These are phyloP conservation scores for Solanum ossicruentum DNA, from an alignment of 257 asterid species.

Conservation along the genomic window DNA sequence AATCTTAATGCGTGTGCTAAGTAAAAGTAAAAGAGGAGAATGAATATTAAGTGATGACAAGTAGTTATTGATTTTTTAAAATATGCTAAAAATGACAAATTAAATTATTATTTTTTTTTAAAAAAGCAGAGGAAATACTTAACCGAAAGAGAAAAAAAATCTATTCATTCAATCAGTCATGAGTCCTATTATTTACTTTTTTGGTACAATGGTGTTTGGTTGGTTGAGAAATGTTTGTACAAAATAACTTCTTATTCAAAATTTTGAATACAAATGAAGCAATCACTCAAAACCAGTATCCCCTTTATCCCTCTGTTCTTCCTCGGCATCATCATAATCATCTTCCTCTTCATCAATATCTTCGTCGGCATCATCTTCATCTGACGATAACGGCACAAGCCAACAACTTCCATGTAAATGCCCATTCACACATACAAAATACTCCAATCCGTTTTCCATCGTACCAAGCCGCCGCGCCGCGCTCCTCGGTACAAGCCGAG, in stretches of 20 bases:
- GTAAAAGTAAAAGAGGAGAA: too few relatives aligned
- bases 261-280: not conserved
- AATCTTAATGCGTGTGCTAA: too few relatives aligned
- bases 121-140: too few relatives aligned
- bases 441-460: conserved; percentile 50
- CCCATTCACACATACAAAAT: conserved; percentile 75
- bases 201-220: not conserved
- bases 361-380: not conserved
- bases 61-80: too few relatives aligned
- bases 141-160: not conserved
- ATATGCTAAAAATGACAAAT: too few relatives aligned
- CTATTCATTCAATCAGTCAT: not conserved
- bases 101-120: too few relatives aligned
- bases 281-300: not conserved
- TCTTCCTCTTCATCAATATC: too few relatives aligned
- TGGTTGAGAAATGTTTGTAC: not conserved
- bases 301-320: not conserved
- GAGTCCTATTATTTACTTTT: not conserved
- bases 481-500: conserved; percentile 44
- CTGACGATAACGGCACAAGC: conserved; percentile 56
- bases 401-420: conserved; percentile 74
- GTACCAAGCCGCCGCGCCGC: conserved; percentile 64
- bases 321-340: too few relatives aligned
- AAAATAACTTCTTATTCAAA: not conserved
- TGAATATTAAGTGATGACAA: too few relatives aligned